phyloP scores from a whole-genome alignment of 2,329 filamentous ascomycete species.

The Talaromyces sp. region DNA sequence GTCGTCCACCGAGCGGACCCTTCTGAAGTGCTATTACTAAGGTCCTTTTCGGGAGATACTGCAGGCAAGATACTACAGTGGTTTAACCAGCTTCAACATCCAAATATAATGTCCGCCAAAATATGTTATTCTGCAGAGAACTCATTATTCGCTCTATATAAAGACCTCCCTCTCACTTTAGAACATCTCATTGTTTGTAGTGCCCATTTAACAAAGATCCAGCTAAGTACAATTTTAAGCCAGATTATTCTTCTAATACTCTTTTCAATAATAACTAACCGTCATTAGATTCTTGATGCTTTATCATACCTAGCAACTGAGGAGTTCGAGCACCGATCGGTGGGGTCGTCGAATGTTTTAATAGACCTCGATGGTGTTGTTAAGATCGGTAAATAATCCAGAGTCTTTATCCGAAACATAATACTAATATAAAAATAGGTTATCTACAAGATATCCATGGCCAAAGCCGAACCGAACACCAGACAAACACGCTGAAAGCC shows the following conservation, averaged over 20 bases:
- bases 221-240: slow-evolving; percentile 13
- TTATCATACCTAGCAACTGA: slow-evolving; percentile 11
- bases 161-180: slow-evolving; percentile 11
- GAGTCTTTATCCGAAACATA: neutral
- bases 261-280: neutral
- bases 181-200: slow-evolving; percentile 10
- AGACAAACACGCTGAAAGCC: slow-evolving; percentile 11
- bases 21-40: slow-evolving; percentile 7
- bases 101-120: slow-evolving; percentile 8
- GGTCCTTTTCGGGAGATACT: neutral
- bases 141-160: slow-evolving; percentile 2
- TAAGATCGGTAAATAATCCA: slow-evolving; percentile 19
- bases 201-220: slow-evolving; percentile 5
- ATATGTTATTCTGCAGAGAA: slow-evolving; percentile 5
- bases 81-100: slow-evolving; percentile 7
- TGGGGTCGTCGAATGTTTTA: slow-evolving; percentile 18
- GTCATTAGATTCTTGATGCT: slow-evolving; percentile 14
- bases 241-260: slow-evolving; percentile 9
- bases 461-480: neutral
- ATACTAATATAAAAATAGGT: slow-evolving; percentile 5
- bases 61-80: slow-evolving; percentile 1
- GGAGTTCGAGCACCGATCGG: slow-evolving; percentile 13
- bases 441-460: slow-evolving; percentile 5
- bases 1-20: slow-evolving; percentile 4
- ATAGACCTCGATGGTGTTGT: slow-evolving; percentile 14